A percentile compares a stretch with the other conserved stretches of the same genome.
These are phyloP conservation scores for Aspergillus sclerotialis DNA, from an alignment of 2,329 filamentous ascomycete genomes.

Conservation along the genomic window DNA sequence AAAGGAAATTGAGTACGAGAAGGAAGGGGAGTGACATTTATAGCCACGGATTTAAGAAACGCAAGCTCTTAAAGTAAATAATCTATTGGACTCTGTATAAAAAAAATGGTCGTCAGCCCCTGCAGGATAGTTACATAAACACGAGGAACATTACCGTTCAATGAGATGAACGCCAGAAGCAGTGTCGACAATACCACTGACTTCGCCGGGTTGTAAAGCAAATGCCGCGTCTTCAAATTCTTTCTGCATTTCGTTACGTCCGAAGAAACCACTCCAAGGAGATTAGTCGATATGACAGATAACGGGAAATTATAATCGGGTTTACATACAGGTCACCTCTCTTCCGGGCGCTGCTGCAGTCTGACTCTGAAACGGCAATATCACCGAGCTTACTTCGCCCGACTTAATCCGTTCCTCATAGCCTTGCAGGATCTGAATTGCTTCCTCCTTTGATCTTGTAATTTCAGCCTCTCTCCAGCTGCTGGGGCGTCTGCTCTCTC, in stretches of 20 bases:
- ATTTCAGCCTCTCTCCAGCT: conserved; percentile 92
- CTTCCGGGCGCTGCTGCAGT: conserved; percentile 94
- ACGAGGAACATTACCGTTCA: conserved; percentile 60
- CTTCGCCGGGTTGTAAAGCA: conserved; percentile 74
- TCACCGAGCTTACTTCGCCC: conserved; percentile 68
- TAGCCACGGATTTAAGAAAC: neutral
- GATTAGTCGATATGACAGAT: conserved; percentile 10
- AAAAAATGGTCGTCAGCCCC: neutral
- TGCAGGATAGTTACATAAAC: neutral
- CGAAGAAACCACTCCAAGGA: conserved; percentile 69
- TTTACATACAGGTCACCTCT: conserved; percentile 69
- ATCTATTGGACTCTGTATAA: conserved; percentile 18
- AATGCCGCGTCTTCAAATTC: conserved; percentile 97
- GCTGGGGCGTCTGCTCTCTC: conserved; percentile 75
- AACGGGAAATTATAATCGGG: neutral
- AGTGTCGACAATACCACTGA: conserved; percentile 83
- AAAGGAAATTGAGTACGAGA: neutral
- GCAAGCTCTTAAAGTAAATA: neutral
- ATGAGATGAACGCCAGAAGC: conserved; percentile 94
- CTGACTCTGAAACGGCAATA: conserved; percentile 79
- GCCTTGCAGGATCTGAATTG: conserved; percentile 64
- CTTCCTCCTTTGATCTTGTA: conserved; percentile 81
- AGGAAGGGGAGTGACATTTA: too few relatives aligned
- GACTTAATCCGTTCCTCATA: conserved; percentile 71
- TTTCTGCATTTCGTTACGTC: conserved; percentile 93